These are phyloP conservation scores for Bryoglossum gracile DNA, from an alignment of 495 filamentous ascomycete genomes.

Conservation along the genomic window DNA sequence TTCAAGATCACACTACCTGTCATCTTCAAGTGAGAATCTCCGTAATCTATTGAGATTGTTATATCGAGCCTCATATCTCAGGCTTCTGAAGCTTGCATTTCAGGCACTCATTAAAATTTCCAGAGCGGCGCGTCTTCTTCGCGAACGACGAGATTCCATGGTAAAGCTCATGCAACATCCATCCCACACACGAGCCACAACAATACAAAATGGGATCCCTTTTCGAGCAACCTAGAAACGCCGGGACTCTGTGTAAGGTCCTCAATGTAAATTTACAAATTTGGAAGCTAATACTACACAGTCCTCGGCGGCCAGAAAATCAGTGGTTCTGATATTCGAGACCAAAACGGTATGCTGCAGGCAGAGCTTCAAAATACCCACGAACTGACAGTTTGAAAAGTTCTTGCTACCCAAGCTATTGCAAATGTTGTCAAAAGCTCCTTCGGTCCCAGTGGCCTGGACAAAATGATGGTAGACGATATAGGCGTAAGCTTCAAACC, in stretches of 20 bases:
- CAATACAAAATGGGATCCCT: conserved; percentile 66
- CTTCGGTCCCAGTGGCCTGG: conserved; percentile 91
- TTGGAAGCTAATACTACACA: conserved; percentile 32
- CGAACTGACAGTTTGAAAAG: conserved; percentile 40
- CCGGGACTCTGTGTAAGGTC: conserved; percentile 70
- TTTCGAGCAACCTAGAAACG: conserved; percentile 82
- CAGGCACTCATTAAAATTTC: too few relatives aligned
- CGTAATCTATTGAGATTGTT: too few relatives aligned
- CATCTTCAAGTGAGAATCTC: too few relatives aligned
- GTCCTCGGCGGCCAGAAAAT: conserved; percentile 93
- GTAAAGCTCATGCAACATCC: too few relatives aligned
- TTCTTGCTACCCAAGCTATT: conserved; percentile 92
- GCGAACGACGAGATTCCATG: too few relatives aligned
- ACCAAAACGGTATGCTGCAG: conserved; percentile 73
- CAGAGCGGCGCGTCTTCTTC: too few relatives aligned
- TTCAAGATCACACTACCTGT: too few relatives aligned
- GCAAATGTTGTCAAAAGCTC: conserved; percentile 98
- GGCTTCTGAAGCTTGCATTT: too few relatives aligned
- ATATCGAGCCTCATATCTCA: too few relatives aligned
- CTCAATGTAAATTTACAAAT: not conserved
- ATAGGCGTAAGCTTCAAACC: conserved; percentile 64
- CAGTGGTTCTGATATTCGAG: conserved; percentile 87
- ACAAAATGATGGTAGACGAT: conserved; percentile 99
- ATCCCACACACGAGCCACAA: conserved; percentile 12
- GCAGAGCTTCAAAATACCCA: not conserved